Percentiles rank a stretch among this genome's conserved stretches.
phyloP scores from a whole-genome alignment of 2,329 filamentous ascomycete genomes.

The Periconia sp. region DNA sequence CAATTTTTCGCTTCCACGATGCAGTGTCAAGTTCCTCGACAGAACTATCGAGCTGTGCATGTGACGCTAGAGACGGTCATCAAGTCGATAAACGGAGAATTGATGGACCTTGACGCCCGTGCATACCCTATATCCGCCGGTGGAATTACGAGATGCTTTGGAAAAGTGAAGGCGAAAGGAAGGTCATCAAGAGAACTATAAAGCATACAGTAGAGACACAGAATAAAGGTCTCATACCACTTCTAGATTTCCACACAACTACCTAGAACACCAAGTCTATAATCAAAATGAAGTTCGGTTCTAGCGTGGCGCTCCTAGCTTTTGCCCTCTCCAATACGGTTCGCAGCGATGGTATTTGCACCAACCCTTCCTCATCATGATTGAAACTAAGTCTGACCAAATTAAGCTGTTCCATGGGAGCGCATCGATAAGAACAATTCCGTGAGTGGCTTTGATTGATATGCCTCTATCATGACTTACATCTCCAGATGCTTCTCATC shows the following conservation, averaged over 20 bases:
- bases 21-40: constrained; percentile 7
- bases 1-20: neutral
- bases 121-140: neutral
- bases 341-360: constrained; percentile 33
- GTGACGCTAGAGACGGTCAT: neutral
- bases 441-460: constrained; percentile 26
- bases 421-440: constrained; percentile 51
- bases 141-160: constrained; percentile 16
- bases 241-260: constrained; percentile 9
- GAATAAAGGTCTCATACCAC: constrained; percentile 18
- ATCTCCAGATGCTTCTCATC: constrained; percentile 58
- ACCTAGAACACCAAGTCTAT: neutral
- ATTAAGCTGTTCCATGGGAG: constrained; percentile 46
- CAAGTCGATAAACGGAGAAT: constrained; percentile 1
- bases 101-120: constrained; percentile 2
- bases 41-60: constrained; percentile 1
- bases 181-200: constrained; percentile 25
- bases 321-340: constrained; percentile 36
- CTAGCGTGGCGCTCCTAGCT: constrained; percentile 33
- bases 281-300: constrained; percentile 40
- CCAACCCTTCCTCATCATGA: neutral
- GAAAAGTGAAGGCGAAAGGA: neutral
- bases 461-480: constrained; percentile 1
- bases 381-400: constrained; percentile 26
- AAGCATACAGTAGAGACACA: constrained; percentile 19